phyloP scores from a whole-genome alignment of 1,284 basidiomycete species.

The Leccinum subfulvum region DNA sequence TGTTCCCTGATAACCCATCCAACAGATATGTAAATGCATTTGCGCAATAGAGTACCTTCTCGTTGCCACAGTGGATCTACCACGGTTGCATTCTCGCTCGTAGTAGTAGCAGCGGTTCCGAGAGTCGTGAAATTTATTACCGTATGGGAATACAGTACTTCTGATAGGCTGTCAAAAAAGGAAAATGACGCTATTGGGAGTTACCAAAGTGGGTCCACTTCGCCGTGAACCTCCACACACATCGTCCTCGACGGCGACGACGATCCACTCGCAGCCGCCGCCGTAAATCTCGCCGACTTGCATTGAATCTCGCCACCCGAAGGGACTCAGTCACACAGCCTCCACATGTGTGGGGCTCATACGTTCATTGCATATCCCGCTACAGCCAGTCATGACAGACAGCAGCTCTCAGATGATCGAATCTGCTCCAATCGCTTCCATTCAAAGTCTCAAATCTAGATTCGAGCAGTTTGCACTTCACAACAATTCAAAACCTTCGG shows the following conservation, averaged over 20 bases:
- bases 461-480: slow-evolving; percentile 51
- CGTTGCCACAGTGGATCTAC: no score
- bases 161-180: slow-evolving; percentile 8
- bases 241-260: no score
- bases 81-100: no score
- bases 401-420: slow-evolving; percentile 39
- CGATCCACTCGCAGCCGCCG: no score
- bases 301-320: background rate
- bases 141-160: no score
- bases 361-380: background rate
- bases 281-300: no score
- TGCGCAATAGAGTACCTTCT: no score
- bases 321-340: slow-evolving; percentile 10
- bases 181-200: slow-evolving; percentile 14
- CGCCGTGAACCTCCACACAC: background rate
- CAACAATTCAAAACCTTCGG: slow-evolving; percentile 24
- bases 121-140: no score
- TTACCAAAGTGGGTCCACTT: slow-evolving; percentile 14
- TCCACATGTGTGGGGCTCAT: slow-evolving; percentile 9
- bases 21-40: no score
- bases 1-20: no score
- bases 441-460: slow-evolving; percentile 62
- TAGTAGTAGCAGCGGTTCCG: no score
- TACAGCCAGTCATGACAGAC: slow-evolving; percentile 19
- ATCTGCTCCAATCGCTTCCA: slow-evolving; percentile 53